These are phyloP conservation scores for Raffaelea ambrosiae DNA, from an alignment of 2,329 filamentous ascomycete species.

Conservation along the genomic window DNA sequence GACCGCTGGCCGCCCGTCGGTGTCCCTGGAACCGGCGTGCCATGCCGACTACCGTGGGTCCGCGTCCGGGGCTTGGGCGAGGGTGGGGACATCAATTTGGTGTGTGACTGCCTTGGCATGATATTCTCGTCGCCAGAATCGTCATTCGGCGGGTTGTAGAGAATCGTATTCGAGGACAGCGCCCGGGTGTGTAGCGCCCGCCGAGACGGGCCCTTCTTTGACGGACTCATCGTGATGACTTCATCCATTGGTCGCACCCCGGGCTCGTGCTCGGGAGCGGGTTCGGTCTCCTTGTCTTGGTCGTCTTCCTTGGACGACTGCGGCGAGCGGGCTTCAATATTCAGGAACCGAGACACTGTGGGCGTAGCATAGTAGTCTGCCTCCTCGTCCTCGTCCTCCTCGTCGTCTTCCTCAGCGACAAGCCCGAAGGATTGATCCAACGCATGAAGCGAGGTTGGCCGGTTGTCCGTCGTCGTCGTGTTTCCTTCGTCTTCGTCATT, in stretches of 20 bases:
- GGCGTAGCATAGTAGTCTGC: slow-evolving; percentile 49
- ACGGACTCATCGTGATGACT: background rate
- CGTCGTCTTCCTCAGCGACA: slow-evolving; percentile 78
- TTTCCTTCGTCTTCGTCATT: slow-evolving; percentile 59
- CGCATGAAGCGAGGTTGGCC: slow-evolving; percentile 2
- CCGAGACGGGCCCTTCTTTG: slow-evolving; percentile 3
- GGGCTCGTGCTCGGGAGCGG: too few species aligned
- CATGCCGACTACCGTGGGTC: slow-evolving; percentile 29
- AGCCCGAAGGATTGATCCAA: slow-evolving; percentile 31
- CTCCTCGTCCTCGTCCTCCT: slow-evolving; percentile 20
- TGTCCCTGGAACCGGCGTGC: slow-evolving; percentile 24
- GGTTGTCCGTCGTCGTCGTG: slow-evolving; percentile 9
- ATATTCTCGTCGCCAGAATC: slow-evolving; percentile 1
- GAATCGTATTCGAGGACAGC: slow-evolving; percentile 71
- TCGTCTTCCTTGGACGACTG: slow-evolving; percentile 11
- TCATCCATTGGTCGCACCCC: background rate
- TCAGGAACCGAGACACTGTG: slow-evolving; percentile 20
- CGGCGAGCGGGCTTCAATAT: slow-evolving; percentile 10
- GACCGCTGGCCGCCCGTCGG: slow-evolving; percentile 31
- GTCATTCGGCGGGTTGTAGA: slow-evolving; percentile 60
- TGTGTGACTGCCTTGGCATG: background rate
- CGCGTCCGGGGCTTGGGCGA: slow-evolving; percentile 31
- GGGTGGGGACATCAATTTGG: slow-evolving; percentile 27
- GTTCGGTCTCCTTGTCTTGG: background rate
- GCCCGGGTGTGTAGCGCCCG: slow-evolving; percentile 58